Conservation (phyloP, 2,329 filamentous ascomycete genomes). For the Alternaria burnsii region DNA sequence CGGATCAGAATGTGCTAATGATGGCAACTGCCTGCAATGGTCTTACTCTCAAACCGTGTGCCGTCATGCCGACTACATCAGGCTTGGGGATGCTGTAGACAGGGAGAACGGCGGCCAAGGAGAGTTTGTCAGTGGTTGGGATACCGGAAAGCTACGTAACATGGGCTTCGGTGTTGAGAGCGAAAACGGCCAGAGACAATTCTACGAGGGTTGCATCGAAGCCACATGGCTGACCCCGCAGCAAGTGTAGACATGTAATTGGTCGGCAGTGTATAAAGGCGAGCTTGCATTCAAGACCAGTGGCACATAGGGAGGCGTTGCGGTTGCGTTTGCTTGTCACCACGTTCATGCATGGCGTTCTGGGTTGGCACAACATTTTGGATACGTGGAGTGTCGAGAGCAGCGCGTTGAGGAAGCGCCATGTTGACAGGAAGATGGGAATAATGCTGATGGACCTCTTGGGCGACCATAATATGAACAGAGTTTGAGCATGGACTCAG, state of each 20-base stretch:
- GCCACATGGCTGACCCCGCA: constrained; percentile 52
- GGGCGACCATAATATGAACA: constrained; percentile 10
- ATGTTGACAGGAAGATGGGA: constrained; percentile 5
- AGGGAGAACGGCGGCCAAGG: constrained; percentile 45
- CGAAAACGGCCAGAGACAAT: constrained; percentile 41
- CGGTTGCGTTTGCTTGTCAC: constrained; percentile 29
- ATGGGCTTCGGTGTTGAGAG: constrained; percentile 47
- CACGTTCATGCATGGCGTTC: constrained; percentile 38
- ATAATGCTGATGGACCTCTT: constrained; percentile 4
- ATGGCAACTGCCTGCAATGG: constrained; percentile 48
- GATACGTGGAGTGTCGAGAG: constrained; percentile 13
- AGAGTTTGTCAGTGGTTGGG: constrained; percentile 52
- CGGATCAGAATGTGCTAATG: constrained; percentile 45
- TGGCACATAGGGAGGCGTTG: constrained; percentile 35
- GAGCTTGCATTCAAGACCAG: constrained; percentile 16
- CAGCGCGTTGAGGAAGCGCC: constrained; percentile 6
- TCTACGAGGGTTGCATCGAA: constrained; percentile 47
- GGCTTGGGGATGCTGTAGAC: constrained; percentile 46
- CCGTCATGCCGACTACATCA: constrained; percentile 49
- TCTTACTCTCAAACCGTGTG: constrained; percentile 51
- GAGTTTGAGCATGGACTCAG: constrained; percentile 9
- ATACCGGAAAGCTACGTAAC: constrained; percentile 46
- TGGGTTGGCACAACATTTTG: constrained; percentile 27
- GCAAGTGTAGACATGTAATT: constrained; percentile 24
- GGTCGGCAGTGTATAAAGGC: constrained; percentile 8